Conservation (phyloP, 208 protist genomes). For the Acanthamoeba healyi region DNA sequence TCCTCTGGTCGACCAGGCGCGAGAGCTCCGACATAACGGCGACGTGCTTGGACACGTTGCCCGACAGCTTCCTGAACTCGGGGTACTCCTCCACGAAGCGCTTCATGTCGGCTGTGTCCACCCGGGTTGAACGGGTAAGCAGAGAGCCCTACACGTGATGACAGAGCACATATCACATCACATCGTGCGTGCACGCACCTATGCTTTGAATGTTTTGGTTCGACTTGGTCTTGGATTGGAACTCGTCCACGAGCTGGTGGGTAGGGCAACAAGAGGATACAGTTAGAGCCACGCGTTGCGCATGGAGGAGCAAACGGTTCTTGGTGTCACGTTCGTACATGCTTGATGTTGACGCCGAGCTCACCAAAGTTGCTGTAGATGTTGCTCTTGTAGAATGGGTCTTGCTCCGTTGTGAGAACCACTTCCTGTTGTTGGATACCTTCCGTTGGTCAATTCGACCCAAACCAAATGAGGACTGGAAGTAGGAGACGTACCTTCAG, state of each 20-base stretch:
- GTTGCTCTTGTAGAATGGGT: slow-evolving; percentile 96
- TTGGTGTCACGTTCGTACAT: not conserved
- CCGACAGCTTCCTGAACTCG: slow-evolving; percentile 90
- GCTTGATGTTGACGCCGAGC: slow-evolving; percentile 95
- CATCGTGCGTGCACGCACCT: slow-evolving; percentile 69
- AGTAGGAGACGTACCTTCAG: not conserved
- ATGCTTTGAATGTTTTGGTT: slow-evolving; percentile 90
- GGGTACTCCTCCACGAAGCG: slow-evolving; percentile 92
- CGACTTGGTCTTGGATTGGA: slow-evolving; percentile 91
- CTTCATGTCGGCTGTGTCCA: slow-evolving; percentile 87
- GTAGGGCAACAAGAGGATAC: not conserved
- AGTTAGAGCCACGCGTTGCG: not conserved
- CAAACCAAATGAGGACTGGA: not conserved
- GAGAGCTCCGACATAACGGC: slow-evolving; percentile 87
- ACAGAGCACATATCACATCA: not conserved
- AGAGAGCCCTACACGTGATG: not conserved
- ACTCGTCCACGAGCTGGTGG: slow-evolving; percentile 93
- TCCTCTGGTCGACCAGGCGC: slow-evolving; percentile 90
- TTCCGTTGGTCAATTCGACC: too few species aligned
- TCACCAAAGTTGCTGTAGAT: slow-evolving; percentile 98
- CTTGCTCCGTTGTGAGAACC: slow-evolving; percentile 91
- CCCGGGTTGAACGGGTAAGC: not conserved
- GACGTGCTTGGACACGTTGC: slow-evolving; percentile 89
- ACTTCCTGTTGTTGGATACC: slow-evolving; percentile 87
- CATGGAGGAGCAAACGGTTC: not conserved